Percentiles rank a stretch among this genome's conserved stretches.
These are phyloP conservation scores for Globisporangium alternatum DNA, from an alignment of 352 stramenopile genomes.

Conservation along the genomic window DNA sequence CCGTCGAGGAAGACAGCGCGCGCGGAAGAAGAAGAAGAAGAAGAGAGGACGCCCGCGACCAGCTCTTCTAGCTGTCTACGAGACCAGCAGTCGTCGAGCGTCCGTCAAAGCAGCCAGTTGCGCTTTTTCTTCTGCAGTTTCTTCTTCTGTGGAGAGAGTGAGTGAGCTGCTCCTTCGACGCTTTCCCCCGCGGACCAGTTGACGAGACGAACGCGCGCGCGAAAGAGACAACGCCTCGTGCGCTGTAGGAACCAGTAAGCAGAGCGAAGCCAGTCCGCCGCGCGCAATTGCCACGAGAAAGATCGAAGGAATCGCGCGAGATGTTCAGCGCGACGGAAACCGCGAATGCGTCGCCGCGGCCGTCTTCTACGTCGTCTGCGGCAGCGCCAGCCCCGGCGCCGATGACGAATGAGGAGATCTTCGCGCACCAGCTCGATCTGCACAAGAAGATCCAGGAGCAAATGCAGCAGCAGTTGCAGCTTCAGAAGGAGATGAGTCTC, in stretches of 20 bases:
- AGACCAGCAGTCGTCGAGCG: background rate
- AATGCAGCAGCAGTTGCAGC: slow-evolving; percentile 84
- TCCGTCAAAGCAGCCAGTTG: background rate
- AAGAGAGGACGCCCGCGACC: background rate
- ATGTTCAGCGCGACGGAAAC: slow-evolving; percentile 13
- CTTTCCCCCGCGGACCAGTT: background rate
- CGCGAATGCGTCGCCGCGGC: slow-evolving; percentile 5
- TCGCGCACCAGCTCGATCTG: slow-evolving; percentile 77
- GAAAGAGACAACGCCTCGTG: background rate
- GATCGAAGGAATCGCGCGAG: slow-evolving; percentile 9
- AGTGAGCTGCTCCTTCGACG: too few species aligned
- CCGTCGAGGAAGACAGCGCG: slow-evolving; percentile 3
- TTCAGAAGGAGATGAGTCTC: slow-evolving; percentile 85
- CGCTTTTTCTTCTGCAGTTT: background rate
- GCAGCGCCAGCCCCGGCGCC: slow-evolving; percentile 1
- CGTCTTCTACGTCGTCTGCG: slow-evolving; percentile 8
- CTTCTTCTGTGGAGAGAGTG: background rate
- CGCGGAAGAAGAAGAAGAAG: background rate
- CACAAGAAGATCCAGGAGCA: slow-evolving; percentile 86
- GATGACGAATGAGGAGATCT: slow-evolving; percentile 77
- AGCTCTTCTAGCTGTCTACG: background rate
- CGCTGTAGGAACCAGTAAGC: too few species aligned
- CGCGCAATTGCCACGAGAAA: background rate
- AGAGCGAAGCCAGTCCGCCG: background rate
- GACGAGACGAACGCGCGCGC: background rate